These are phyloP conservation scores for Avena atlantica DNA, from an alignment of 176 grass and related monocot genomes.

Conservation along the genomic window DNA sequence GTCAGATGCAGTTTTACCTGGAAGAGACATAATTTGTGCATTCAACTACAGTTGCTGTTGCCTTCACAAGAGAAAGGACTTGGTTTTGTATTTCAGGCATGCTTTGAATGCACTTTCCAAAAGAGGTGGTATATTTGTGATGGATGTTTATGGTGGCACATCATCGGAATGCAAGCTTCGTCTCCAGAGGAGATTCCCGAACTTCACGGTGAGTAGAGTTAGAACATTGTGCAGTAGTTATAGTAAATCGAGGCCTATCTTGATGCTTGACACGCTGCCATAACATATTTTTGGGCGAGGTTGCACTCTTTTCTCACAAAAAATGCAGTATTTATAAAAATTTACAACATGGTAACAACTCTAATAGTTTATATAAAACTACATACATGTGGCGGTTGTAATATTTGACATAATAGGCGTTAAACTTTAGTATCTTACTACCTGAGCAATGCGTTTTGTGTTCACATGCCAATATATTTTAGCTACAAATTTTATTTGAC, in stretches of 20 bases:
- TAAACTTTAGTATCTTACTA: neutral
- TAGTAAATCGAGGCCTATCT: neutral
- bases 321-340: neutral
- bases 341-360: neutral
- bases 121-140: conserved; percentile 86
- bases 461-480: too few relatives aligned
- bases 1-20: conserved; percentile 53
- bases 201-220: conserved; percentile 72
- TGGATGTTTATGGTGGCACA: conserved; percentile 93
- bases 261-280: neutral
- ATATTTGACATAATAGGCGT: conserved; percentile 5
- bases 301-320: conserved; percentile 15
- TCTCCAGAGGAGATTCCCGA: conserved; percentile 74
- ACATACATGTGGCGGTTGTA: neutral
- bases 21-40: conserved; percentile 93
- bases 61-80: conserved; percentile 77
- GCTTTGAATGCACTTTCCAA: conserved; percentile 70
- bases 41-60: conserved; percentile 99
- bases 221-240: conserved; percentile 3
- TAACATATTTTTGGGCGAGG: neutral
- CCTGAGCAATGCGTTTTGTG: neutral
- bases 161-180: conserved; percentile 90
- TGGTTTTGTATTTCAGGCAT: conserved; percentile 87
- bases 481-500: conserved; percentile 7
- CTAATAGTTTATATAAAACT: neutral